Conservation (phyloP, 371 early-diverging fungal species). For the Mortierella sp. region DNA sequence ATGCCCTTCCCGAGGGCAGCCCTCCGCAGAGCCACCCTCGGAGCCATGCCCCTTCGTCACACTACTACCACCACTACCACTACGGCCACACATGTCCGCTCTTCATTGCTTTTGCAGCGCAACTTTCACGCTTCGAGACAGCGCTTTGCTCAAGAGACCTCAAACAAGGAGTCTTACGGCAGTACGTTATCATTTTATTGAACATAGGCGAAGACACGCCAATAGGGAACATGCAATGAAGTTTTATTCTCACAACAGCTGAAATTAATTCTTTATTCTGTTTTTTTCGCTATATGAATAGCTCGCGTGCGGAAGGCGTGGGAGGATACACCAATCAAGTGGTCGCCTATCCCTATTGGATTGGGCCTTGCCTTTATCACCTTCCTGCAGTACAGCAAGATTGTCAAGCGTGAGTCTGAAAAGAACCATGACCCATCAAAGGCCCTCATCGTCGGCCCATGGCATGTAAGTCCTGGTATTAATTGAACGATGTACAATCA, state of each 20-base stretch:
- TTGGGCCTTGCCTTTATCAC: conserved; percentile 86
- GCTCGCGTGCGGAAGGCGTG: conserved; percentile 61
- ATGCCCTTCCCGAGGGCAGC: conserved; percentile 27
- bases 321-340: conserved; percentile 72
- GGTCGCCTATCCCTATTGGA: conserved; percentile 85
- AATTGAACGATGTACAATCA: background rate
- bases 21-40: conserved; percentile 13
- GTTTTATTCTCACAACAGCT: no score
- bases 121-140: conserved; percentile 39
- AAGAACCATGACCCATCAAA: conserved; percentile 47
- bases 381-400: conserved; percentile 74
- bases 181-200: conserved; percentile 18
- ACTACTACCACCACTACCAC: background rate
- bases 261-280: background rate
- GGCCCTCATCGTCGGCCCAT: conserved; percentile 81
- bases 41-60: conserved; percentile 19
- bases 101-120: conserved; percentile 25
- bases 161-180: conserved; percentile 28
- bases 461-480: conserved; percentile 73
- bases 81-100: background rate
- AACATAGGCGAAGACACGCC: no score
- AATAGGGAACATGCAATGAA: no score
- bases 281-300: background rate
- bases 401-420: conserved; percentile 37
- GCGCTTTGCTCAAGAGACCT: conserved; percentile 11